Base-by-base conservation (phyloP, 208 protist genomes). In the Herpetomonas tarakana region DNA sequence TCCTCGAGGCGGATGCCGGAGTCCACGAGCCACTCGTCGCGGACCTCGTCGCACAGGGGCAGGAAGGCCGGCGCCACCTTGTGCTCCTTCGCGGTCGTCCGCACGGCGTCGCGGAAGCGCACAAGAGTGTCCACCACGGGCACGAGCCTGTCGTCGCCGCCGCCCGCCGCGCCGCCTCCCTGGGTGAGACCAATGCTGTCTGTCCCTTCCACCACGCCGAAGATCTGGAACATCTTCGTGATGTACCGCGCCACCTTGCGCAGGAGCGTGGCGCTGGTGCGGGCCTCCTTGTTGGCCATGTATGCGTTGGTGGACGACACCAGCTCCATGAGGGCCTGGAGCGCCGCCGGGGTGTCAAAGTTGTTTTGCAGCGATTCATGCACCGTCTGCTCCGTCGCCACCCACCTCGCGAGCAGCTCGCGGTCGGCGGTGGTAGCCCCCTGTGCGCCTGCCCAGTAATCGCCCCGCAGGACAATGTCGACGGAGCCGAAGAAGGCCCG, bases 321-420 rank as follows among this genome's bases (percentile, higher is more conserved):
- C 1, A 98, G 71, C 2, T 79, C 51, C 52, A 81, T 76, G 12
- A 99, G 60, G 0, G 63, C 28, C 11, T 70, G 52, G 19, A 98
- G 71, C 2, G 83, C 93, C 14, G 63, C 64, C 3, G 85, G 78
- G 0, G 97, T 99, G 81, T 99, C 91, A 56, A 98, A 98, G 68
- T 97, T 97, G 61, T 98, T 79, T 56, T 60, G 96, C 39, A 96
- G 67, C 3, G 88, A 85, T 2, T 39, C 60, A 74, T 98, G 88
- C 22, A 98, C 89, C 24, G 69, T 61, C 2, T 78, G 65, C 65
- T 98, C 81, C 1, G 61, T 52, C 29, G 67, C 58, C 14, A 61
- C 30, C 68, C 75, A 85, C 38, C 41, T 45, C 19, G 59, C 45
- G 25, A 74, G 60, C 56, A 97, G 68, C 51, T 74, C 50, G 27